Base-by-base conservation (phyloP, 164 flowering plant genomes). In the Stephania japonica region DNA sequence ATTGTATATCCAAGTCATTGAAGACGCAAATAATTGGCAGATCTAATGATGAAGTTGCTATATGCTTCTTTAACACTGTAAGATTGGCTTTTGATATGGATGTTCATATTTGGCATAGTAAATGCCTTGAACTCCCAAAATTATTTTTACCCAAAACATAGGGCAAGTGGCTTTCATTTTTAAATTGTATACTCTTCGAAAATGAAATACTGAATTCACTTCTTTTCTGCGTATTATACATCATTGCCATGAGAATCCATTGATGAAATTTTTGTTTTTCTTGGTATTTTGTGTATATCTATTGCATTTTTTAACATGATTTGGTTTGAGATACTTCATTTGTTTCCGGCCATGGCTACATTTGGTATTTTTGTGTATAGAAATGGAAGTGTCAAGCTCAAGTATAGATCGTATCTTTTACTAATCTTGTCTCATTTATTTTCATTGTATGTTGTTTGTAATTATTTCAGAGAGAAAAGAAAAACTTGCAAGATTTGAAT, bases 61-160 rank as follows among this genome's bases (percentile, higher is more conserved):
- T 96, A 71, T 92, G 97, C 82, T 96, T 96, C 84, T 96, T 91
- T 75, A 93, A 96, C 81, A 93, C 98, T 24, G 98, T 95, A 85
- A 87, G 96, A 53, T 78, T 43, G 68, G 50, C 27, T 21, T 75
- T 16, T 19, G 26, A 65, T 65, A 42, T 3, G 62, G 5, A 67
- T 41, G 26, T 19, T 67, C 18, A 18, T 7, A 19, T 1, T 16
- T 41, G 1, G 6, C 9, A 42, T 19, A 19, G 23, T 8, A 67
- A 42, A 5, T 41, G 49, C 47, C 41, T 14, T 14, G 70, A 19
- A 23, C 10, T 64, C 24, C 38, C 16, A 26, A 64, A 64, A 9
- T 7, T 21, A 32, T 32, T 32, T 32, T 32, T 32, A 32, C 38
- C 2, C 38, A 32, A 32, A 32, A 32, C 38, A 32, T 32, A 2